Base-by-base conservation (phyloP, 306 rosid genomes). In the Parietaria judaica region DNA sequence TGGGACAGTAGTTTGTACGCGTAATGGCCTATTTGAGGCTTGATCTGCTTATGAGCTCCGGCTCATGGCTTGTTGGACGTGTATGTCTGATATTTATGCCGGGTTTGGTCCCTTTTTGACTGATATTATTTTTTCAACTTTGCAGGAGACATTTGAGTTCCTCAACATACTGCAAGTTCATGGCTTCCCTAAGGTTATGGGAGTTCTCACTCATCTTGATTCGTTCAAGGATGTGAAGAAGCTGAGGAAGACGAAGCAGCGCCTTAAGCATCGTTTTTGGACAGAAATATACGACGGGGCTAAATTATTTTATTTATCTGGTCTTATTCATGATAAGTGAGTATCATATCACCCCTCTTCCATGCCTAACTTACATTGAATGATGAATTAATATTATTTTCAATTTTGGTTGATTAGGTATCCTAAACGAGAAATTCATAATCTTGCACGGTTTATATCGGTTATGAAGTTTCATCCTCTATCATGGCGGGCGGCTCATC, bases 131-230 rank as follows among this genome's bases (percentile, higher is more conserved):
- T 5, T 41, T 5, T 41, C 9, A 5, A 41, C 45, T 64, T 57
- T 75, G 57, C 81, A 90, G 97, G 98, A 92, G 71, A 92, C 98
- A 13, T 88, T 92, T 84, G 98, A 92, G 71, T 92, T 92, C 74
- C 96, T 92, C 56, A 88, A 92, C 56, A 80, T 92, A 58, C 80
- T 92, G 78, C 96, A 88, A 82, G 84, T 77, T 64, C 98, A 92
- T 66, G 96, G 98, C 45, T 84, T 92, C 67, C 96, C 98, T 5
- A 85, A 82, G 78, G 88, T 92, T 72, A 92, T 92, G 95, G 96
- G 98, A 54, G 96, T 92, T 79, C 96, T 92, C 58, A 88, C 98
- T 43, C 96, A 92, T 74, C 98, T 92, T 65, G 96, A 88, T 69
- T 70, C 75, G 66, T 92, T 92, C 70, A 82, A 78, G 78, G 98